These are phyloP conservation scores for Botrytis deweyae DNA, from an alignment of 2,329 filamentous ascomycete species.

Conservation along the genomic window DNA sequence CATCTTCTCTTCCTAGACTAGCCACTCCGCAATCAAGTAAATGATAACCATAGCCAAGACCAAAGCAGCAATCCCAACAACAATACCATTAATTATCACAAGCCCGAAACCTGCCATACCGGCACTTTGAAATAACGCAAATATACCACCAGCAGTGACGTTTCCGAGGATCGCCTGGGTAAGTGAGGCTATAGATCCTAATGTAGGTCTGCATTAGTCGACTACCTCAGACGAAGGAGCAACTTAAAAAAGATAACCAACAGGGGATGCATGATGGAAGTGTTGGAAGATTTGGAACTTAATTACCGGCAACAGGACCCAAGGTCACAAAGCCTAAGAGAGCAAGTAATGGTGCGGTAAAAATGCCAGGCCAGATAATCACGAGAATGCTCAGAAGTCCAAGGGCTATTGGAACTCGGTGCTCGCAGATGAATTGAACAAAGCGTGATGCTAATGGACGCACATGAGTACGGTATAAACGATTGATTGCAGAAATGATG, in stretches of 20 bases:
- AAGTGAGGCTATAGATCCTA: neutral
- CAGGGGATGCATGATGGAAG: neutral
- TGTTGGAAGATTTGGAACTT: neutral
- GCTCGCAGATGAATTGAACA: neutral
- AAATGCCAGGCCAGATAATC: neutral
- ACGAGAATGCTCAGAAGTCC: neutral
- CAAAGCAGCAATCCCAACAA: neutral
- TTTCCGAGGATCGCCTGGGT: neutral
- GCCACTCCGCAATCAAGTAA: neutral
- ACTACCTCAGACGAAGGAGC: accelerated
- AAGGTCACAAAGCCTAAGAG: neutral
- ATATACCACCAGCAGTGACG: neutral
- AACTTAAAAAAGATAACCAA: too few relatives aligned
- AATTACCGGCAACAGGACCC: neutral
- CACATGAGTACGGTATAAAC: neutral
- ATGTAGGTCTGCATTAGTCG: neutral
- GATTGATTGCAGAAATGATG: neutral
- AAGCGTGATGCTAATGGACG: neutral
- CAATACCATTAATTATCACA: neutral
- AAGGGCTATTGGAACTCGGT: neutral
- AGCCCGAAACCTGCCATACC: neutral
- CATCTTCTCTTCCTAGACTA: neutral
- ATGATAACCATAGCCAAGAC: neutral
- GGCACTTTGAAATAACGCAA: neutral
- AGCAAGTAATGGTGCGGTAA: neutral